phyloP scores from a whole-genome alignment of 495 filamentous ascomycete species.

The Aspergillus steynii region DNA sequence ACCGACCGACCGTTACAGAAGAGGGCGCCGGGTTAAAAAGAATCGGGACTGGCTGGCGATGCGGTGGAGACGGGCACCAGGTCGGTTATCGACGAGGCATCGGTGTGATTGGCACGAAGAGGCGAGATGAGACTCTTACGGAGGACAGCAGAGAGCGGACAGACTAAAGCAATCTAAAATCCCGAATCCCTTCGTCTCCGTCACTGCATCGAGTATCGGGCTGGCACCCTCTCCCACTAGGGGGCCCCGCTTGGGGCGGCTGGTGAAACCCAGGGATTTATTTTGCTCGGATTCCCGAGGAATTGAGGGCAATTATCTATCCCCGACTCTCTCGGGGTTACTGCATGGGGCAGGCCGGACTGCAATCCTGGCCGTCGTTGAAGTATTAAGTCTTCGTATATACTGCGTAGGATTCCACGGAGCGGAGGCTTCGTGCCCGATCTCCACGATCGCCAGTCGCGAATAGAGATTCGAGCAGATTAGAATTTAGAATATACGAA shows the following conservation, averaged over 20 bases:
- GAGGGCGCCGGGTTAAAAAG: background rate
- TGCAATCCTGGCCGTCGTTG: too few species aligned
- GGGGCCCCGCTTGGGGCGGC: background rate
- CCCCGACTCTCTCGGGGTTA: too few species aligned
- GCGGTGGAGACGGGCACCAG: background rate
- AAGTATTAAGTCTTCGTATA: too few species aligned
- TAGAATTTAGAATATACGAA: too few species aligned
- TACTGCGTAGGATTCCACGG: too few species aligned
- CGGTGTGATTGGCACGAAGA: background rate
- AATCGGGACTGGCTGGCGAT: background rate
- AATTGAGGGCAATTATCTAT: background rate
- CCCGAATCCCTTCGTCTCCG: background rate
- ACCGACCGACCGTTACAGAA: background rate
- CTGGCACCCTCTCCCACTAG: conserved; percentile 1
- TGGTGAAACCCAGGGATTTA: background rate
- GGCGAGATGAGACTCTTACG: too few species aligned
- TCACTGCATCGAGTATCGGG: background rate
- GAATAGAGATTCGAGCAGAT: too few species aligned
- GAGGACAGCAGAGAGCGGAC: too few species aligned
- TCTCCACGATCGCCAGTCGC: too few species aligned
- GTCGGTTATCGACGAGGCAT: background rate
- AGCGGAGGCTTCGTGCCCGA: too few species aligned
- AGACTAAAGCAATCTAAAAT: background rate
- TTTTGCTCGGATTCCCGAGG: background rate
- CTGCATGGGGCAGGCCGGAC: too few species aligned